Evolutionary conservation across 179 eudicot species (phyloP), one percentile per base, ranked within the genome.

Genomic region (Silene vulgaris): DNA sequence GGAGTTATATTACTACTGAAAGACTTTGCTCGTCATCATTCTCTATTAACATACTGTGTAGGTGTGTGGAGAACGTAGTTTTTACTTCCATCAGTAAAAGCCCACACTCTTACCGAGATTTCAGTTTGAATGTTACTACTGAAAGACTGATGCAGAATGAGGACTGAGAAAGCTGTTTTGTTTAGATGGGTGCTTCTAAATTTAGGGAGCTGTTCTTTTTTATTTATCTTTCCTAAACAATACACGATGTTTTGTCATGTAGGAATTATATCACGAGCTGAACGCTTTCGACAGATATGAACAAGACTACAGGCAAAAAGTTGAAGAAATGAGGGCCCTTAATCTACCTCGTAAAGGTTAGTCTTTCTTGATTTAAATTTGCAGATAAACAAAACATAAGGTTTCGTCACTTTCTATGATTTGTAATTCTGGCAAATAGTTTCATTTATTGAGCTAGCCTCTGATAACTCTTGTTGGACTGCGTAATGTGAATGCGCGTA

Each of bases 231-330:
- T 35, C 26, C 80, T 82, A 61, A 75, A 12, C 32, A 64, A 50
- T 35, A 45, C 5, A 29, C 40, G 3, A 0, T 20, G 32, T 7
- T 12, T 73, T 77, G 35, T 67, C 57, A 16, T 87, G 85, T 80
- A 95, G 99, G 97, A 93, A 82, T 76, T 95, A 78, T 95, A 95
- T 84, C 99, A 95, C 37, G 97, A 92, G 88, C 74, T 88, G 79
- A 90, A 92, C 80, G 86, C 97, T 72, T 83, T 84, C 83, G 97
- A 92, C 78, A 87, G 99, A 85, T 95, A 88, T 84, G 95, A 95
- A 62, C 96, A 88, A 82, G 97, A 95, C 81, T 92, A 86, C 77
- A 83, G 80, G 63, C 84, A 89, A 77, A 92, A 89, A 84, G 82
- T 87, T 56, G 97, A 92, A 68, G 99, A 95, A 86, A 79, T 88